Evolutionary conservation across 1,139 yeast genomes (phyloP).

Genomic region (Citeromyces hawaiiensis): DNA sequence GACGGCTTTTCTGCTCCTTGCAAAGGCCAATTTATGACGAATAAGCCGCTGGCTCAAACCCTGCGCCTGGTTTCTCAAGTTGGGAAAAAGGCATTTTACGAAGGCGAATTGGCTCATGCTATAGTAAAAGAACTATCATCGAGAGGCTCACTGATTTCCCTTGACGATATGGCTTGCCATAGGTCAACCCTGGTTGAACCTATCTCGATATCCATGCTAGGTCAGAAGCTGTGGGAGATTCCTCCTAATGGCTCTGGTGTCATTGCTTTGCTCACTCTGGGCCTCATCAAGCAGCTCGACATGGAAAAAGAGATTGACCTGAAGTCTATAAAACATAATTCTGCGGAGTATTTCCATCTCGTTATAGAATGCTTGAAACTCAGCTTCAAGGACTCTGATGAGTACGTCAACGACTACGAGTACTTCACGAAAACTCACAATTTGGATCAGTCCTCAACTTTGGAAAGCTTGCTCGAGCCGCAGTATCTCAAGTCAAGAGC

Average conservation of each 20-base stretch:
- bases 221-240: slow-evolving; percentile 51
- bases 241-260: slow-evolving; percentile 80
- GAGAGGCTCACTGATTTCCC: slow-evolving; percentile 42
- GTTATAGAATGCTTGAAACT: slow-evolving; percentile 59
- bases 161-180: slow-evolving; percentile 43
- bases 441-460: slow-evolving; percentile 15
- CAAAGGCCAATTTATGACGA: slow-evolving; percentile 48
- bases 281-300: slow-evolving; percentile 46
- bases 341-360: slow-evolving; percentile 57
- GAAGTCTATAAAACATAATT: slow-evolving; percentile 41
- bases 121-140: slow-evolving; percentile 39
- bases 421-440: slow-evolving; percentile 14
- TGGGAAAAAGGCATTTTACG: slow-evolving; percentile 58
- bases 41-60: slow-evolving; percentile 39
- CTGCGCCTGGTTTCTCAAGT: slow-evolving; percentile 34
- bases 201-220: slow-evolving; percentile 31
- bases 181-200: slow-evolving; percentile 52
- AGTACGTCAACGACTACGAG: slow-evolving; percentile 49
- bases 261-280: slow-evolving; percentile 58
- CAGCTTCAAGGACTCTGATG: slow-evolving; percentile 69
- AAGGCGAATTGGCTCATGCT: slow-evolving; percentile 53
- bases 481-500: slow-evolving; percentile 39
- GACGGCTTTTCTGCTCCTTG: slow-evolving; percentile 29
- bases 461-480: slow-evolving; percentile 22
- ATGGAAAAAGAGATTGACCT: slow-evolving; percentile 31